Evolutionary conservation across 106 monocot species (phyloP).

Genomic region (Dioscorea zingiberensis): DNA sequence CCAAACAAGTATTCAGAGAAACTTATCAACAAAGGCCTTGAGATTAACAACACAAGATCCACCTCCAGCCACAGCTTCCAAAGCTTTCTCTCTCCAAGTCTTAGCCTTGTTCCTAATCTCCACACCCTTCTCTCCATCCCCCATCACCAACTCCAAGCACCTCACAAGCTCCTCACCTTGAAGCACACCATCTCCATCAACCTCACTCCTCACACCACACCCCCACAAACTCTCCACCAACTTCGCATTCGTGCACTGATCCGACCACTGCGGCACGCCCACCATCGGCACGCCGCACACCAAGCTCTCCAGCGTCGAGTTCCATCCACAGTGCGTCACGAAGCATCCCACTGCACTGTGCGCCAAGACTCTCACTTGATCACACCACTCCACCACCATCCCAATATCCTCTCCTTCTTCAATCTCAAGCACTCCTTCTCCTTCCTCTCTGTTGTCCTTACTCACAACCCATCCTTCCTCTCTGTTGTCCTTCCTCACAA

Average conservation of each 20-base stretch:
- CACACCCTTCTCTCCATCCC: slow-evolving; percentile 1
- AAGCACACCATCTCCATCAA: background rate
- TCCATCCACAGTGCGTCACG: slow-evolving; percentile 65
- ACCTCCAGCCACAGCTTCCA: background rate
- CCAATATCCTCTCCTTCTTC: too few relatives aligned
- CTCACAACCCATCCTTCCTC: too few relatives aligned
- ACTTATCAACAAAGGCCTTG: background rate
- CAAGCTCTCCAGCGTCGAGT: slow-evolving; percentile 40
- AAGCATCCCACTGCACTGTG: slow-evolving; percentile 46
- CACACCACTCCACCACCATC: too few relatives aligned
- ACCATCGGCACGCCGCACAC: slow-evolving; percentile 23
- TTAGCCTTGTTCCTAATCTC: background rate
- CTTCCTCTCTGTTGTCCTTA: too few relatives aligned
- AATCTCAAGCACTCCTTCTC: too few relatives aligned
- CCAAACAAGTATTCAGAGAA: background rate
- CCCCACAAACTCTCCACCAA: background rate
- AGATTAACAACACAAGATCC: background rate
- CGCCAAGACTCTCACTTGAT: slow-evolving; percentile 30
- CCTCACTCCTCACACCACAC: background rate
- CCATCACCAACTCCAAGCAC: slow-evolving; percentile 22
- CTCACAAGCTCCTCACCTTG: background rate
- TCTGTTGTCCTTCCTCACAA: slow-evolving; percentile 35
- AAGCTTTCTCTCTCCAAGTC: background rate
- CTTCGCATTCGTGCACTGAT: slow-evolving; percentile 33
- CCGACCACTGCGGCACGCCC: slow-evolving; percentile 22